A percentile compares a stretch with the other conserved stretches of the same genome.
These are phyloP conservation scores for Aureobasidium lini DNA, from an alignment of 2,329 filamentous ascomycete species.

Conservation along the genomic window DNA sequence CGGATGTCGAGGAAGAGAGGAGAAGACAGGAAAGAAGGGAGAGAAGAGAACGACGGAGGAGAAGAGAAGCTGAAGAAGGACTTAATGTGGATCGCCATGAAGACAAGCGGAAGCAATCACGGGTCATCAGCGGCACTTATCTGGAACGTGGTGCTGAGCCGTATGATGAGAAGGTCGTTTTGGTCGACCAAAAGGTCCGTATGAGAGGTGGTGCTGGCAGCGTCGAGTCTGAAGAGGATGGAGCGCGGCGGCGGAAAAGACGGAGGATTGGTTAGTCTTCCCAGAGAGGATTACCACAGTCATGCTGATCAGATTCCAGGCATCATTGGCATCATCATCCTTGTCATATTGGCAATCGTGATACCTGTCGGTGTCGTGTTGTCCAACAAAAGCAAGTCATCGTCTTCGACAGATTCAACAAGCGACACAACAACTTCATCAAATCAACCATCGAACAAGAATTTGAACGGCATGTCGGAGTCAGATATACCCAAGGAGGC, in stretches of 20 bases:
- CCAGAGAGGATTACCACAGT: neutral
- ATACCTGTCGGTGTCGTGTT: conserved; percentile 41
- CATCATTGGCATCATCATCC: conserved; percentile 28
- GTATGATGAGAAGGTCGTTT: conserved; percentile 31
- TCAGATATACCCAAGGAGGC: conserved; percentile 47
- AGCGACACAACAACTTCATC: conserved; percentile 18
- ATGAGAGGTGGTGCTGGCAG: conserved; percentile 35
- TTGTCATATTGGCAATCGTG: conserved; percentile 38
- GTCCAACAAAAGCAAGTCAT: conserved; percentile 33
- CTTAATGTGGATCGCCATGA: conserved; percentile 16
- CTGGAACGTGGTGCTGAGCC: conserved; percentile 34
- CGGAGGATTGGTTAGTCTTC: conserved; percentile 53
- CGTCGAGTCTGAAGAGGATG: conserved; percentile 26
- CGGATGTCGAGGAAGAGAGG: conserved; percentile 12
- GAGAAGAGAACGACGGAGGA: conserved; percentile 33
- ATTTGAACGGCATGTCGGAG: conserved; percentile 37
- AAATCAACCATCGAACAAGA: conserved; percentile 35
- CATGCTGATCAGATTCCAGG: conserved; percentile 16
- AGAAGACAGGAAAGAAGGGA: conserved; percentile 11
- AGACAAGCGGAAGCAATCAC: conserved; percentile 20
- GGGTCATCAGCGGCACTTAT: conserved; percentile 40
- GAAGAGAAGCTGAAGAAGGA: conserved; percentile 31
- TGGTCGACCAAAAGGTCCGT: conserved; percentile 33
- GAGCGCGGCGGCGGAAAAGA: conserved; percentile 34
- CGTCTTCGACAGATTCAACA: conserved; percentile 17